phyloP scores from a whole-genome alignment of 352 stramenopile species.

The Phytophthora pluvialis region DNA sequence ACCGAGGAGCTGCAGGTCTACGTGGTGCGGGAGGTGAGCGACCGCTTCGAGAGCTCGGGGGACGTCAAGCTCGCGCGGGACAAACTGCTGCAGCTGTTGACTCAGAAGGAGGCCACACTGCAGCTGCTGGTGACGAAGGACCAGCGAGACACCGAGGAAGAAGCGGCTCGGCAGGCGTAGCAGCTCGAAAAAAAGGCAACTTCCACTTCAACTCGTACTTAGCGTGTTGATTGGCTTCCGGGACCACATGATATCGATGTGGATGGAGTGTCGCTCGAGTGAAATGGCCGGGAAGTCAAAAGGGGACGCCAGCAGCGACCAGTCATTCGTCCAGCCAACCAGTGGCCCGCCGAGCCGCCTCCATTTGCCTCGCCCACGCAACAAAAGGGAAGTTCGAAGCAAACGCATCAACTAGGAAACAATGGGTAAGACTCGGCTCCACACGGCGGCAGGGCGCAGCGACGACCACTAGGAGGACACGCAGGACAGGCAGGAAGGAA shows the following conservation, averaged over 20 bases:
- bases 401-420: slow-evolving; percentile 69
- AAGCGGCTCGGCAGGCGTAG: slow-evolving; percentile 19
- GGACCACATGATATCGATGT: slow-evolving; percentile 2
- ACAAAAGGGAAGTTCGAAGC: slow-evolving; percentile 78
- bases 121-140: slow-evolving; percentile 65
- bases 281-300: slow-evolving; percentile 12
- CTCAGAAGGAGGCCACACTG: slow-evolving; percentile 67
- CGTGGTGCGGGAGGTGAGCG: slow-evolving; percentile 43
- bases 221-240: neutral
- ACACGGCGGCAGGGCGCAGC: neutral
- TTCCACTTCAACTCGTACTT: slow-evolving; percentile 13
- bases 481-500: neutral
- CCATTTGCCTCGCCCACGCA: slow-evolving; percentile 39
- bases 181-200: slow-evolving; percentile 17
- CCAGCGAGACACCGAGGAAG: slow-evolving; percentile 39
- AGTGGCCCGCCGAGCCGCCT: slow-evolving; percentile 35
- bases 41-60: slow-evolving; percentile 27
- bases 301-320: slow-evolving; percentile 22
- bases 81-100: slow-evolving; percentile 54
- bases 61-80: slow-evolving; percentile 47
- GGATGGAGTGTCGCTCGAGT: slow-evolving; percentile 36
- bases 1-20: slow-evolving; percentile 54
- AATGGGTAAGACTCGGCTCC: slow-evolving; percentile 53
- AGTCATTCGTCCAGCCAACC: slow-evolving; percentile 50
- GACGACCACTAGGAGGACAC: slow-evolving; percentile 1